These are phyloP conservation scores for Leccinum obscurum DNA, from an alignment of 768 basidiomycete genomes.

Conservation along the genomic window DNA sequence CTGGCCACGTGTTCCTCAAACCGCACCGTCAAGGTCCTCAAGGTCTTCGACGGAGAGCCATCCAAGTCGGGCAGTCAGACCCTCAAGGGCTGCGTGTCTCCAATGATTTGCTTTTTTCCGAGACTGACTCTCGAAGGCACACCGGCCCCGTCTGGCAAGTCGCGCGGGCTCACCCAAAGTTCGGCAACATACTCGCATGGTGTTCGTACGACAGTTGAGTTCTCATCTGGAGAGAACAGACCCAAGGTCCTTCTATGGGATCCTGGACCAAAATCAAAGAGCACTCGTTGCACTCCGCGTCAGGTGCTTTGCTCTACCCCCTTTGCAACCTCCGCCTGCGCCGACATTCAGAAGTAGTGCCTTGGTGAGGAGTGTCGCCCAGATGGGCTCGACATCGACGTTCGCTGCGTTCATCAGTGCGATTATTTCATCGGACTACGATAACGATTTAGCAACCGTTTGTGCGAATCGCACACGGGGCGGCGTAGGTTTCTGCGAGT, in stretches of 20 bases:
- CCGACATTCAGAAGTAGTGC: slow-evolving; percentile 91
- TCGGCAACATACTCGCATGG: slow-evolving; percentile 94
- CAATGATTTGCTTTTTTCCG: background rate
- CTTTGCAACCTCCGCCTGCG: slow-evolving; percentile 65
- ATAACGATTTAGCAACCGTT: background rate
- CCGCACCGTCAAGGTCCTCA: slow-evolving; percentile 92
- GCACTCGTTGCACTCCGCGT: slow-evolving; percentile 90
- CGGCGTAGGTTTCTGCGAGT: slow-evolving; percentile 77
- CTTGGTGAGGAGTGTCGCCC: slow-evolving; percentile 96
- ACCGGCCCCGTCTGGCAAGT: slow-evolving; percentile 98
- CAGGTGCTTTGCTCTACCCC: slow-evolving; percentile 55
- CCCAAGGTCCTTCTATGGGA: slow-evolving; percentile 46
- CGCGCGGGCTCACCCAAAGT: slow-evolving; percentile 97
- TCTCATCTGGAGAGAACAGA: slow-evolving; percentile 95
- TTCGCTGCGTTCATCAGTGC: slow-evolving; percentile 82
- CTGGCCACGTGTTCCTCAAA: slow-evolving; percentile 97
- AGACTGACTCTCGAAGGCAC: slow-evolving; percentile 53
- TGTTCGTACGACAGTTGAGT: slow-evolving; percentile 99
- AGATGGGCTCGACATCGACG: slow-evolving; percentile 93
- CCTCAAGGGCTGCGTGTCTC: slow-evolving; percentile 69
- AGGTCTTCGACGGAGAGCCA: slow-evolving; percentile 86
- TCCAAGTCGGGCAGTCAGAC: slow-evolving; percentile 69
- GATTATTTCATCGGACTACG: slow-evolving; percentile 87
- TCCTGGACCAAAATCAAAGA: slow-evolving; percentile 96
- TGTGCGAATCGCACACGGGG: slow-evolving; percentile 26